Conservation (phyloP, 179 eudicot genomes). For the Camellia oleifera region DNA sequence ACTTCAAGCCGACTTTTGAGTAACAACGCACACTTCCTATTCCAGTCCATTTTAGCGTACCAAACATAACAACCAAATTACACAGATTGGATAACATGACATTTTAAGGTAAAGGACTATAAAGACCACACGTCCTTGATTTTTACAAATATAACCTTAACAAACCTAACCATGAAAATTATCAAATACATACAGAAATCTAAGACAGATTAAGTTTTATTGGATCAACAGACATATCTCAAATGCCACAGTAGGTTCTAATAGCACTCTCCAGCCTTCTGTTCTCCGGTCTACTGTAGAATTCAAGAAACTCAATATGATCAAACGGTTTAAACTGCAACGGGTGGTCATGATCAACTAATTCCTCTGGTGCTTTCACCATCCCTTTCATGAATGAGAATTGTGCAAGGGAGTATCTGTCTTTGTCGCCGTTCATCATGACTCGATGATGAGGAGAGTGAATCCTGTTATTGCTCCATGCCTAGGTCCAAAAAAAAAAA, state of each 20-base stretch:
- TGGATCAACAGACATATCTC: slow-evolving; percentile 11
- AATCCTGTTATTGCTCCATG: slow-evolving; percentile 74
- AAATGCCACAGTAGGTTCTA: slow-evolving; percentile 58
- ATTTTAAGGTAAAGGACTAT: background rate
- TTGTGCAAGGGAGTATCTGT: slow-evolving; percentile 53
- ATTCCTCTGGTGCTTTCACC: slow-evolving; percentile 48
- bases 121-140: background rate
- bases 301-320: slow-evolving; percentile 49
- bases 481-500: slow-evolving; percentile 26
- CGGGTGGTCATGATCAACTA: slow-evolving; percentile 60
- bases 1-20: background rate
- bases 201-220: background rate
- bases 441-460: slow-evolving; percentile 62
- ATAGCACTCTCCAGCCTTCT: slow-evolving; percentile 47
- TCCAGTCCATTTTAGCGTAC: no score
- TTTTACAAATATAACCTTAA: background rate
- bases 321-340: slow-evolving; percentile 56
- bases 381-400: slow-evolving; percentile 50
- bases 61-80: no score
- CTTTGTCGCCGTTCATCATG: slow-evolving; percentile 49
- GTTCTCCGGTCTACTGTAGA: slow-evolving; percentile 43
- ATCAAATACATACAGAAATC: background rate
- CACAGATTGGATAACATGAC: background rate
- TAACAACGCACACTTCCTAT: background rate
- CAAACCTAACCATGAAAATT: background rate